phyloP scores from a whole-genome alignment of 768 basidiomycete genomes.

The Boletus sp. region DNA sequence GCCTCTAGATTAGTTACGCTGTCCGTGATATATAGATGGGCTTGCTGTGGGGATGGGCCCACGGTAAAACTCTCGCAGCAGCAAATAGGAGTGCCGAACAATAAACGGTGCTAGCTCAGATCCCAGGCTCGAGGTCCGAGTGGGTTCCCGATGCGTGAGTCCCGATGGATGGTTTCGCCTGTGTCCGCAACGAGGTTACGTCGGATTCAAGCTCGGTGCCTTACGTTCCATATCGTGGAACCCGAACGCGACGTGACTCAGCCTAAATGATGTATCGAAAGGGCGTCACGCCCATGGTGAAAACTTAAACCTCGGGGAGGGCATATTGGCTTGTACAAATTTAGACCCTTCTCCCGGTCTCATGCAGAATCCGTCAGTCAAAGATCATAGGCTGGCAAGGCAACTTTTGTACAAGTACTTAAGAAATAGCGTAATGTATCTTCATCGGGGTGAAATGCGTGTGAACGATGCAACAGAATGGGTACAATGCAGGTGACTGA shows the following conservation, averaged over 20 bases:
- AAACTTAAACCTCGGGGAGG: conserved; percentile 6
- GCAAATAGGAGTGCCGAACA: conserved; percentile 9
- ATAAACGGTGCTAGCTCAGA: conserved; percentile 11
- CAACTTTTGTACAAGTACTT: conserved; percentile 31
- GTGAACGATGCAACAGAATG: conserved; percentile 32
- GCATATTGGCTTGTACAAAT: conserved; percentile 11
- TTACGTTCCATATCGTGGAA: conserved; percentile 17
- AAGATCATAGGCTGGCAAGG: conserved; percentile 9
- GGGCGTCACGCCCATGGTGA: background rate
- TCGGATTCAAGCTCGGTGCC: conserved; percentile 11
- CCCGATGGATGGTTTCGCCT: background rate
- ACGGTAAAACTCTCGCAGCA: conserved; percentile 4
- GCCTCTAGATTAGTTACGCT: conserved; percentile 11
- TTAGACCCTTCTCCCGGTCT: background rate
- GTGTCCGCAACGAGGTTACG: conserved; percentile 10
- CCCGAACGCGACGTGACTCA: conserved; percentile 10
- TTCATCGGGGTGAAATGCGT: conserved; percentile 28
- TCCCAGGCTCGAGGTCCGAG: conserved; percentile 9
- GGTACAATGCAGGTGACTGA: conserved; percentile 35
- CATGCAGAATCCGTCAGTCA: background rate
- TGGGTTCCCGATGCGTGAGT: conserved; percentile 11
- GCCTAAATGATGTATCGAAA: background rate
- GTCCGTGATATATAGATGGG: conserved; percentile 12
- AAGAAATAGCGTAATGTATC: conserved; percentile 34
- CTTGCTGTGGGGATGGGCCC: conserved; percentile 17